Evolutionary conservation across 1,284 basidiomycete genomes (phyloP), one percentile per base, ranked within the genome.

Genomic region (Pseudozyma flocculosa): DNA sequence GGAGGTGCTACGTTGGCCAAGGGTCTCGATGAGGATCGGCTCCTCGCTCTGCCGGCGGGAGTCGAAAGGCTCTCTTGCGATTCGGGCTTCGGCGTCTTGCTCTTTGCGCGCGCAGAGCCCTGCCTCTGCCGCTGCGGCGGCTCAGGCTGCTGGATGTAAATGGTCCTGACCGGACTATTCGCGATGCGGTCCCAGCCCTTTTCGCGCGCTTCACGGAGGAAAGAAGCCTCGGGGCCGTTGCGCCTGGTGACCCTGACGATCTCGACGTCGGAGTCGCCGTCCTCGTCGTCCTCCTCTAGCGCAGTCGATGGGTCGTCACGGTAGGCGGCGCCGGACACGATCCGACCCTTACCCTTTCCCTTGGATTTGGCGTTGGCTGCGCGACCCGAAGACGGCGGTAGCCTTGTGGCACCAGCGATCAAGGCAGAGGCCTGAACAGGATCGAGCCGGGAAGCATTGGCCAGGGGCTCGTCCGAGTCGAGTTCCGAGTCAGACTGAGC

Each of bases 151-250:
- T 57, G 48, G 32, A 65, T 51, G n/a, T 57, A 65, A 39, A 57
- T 61, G 30, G 56, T 57, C 49, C 60, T 61, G 54, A 65, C 60
- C 0, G 62, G 62, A 15, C 54, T 54, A 1, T 40, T 54, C 11
- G 51, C 15, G 3, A 54, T 53, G 39, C 49, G 58, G 32, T 65
- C 54, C 63, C 63, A 66, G 18, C 63, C 63, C 17, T 61, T 61
- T 26, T 58, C 43, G 21, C 54, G 54, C 44, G 61, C 55, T 48
- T 66, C 63, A 18, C 50, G 48, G n/a, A 66, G 40, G 43, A 66
- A 66, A 18, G 57, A 53, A 2, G 62, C 58, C 29, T 65, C 62
- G 9, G 62, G 51, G 5, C 58, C 62, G 11, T 51, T 46, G 13
- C 62, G 62, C 11, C 46, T 4, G 13, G 38, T 60, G 54, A 61